phyloP scores from a whole-genome alignment of 306 rosid species.

The Astragalus glycyphyllos region DNA sequence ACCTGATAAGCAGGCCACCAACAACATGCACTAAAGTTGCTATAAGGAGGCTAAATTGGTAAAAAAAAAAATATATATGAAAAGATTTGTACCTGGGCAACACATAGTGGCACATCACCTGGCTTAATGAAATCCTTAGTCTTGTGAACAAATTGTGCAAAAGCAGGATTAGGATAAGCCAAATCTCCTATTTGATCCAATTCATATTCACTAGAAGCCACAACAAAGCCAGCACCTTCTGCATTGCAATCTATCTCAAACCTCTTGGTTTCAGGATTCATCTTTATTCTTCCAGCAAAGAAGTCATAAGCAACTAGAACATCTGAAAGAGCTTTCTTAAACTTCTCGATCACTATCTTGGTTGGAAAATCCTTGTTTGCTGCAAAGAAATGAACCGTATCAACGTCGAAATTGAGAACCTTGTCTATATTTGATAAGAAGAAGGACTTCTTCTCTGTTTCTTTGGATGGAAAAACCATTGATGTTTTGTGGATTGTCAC shows the following conservation, averaged over 20 bases:
- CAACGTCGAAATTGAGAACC: slow-evolving; percentile 69
- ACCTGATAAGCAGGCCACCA: too few species aligned
- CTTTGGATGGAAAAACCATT: slow-evolving; percentile 59
- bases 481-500: slow-evolving; percentile 54
- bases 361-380: slow-evolving; percentile 58
- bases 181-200: slow-evolving; percentile 71
- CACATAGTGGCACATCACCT: slow-evolving; percentile 57
- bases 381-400: slow-evolving; percentile 68
- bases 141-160: slow-evolving; percentile 57
- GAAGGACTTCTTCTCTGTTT: slow-evolving; percentile 50
- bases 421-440: slow-evolving; percentile 86
- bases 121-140: slow-evolving; percentile 52
- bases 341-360: slow-evolving; percentile 40
- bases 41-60: neutral
- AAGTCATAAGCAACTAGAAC: slow-evolving; percentile 63
- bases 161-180: slow-evolving; percentile 76
- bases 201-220: slow-evolving; percentile 59
- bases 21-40: too few species aligned
- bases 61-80: too few species aligned
- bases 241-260: slow-evolving; percentile 69
- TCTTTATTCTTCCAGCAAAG: slow-evolving; percentile 67
- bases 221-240: slow-evolving; percentile 70
- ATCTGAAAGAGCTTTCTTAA: slow-evolving; percentile 53
- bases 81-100: slow-evolving; percentile 61
- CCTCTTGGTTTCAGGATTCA: slow-evolving; percentile 47